A percentile compares a stretch with the other conserved stretches of the same genome.
These are phyloP conservation scores for Chaetomium cochliodes DNA, from an alignment of 495 filamentous ascomycete species.

Conservation along the genomic window DNA sequence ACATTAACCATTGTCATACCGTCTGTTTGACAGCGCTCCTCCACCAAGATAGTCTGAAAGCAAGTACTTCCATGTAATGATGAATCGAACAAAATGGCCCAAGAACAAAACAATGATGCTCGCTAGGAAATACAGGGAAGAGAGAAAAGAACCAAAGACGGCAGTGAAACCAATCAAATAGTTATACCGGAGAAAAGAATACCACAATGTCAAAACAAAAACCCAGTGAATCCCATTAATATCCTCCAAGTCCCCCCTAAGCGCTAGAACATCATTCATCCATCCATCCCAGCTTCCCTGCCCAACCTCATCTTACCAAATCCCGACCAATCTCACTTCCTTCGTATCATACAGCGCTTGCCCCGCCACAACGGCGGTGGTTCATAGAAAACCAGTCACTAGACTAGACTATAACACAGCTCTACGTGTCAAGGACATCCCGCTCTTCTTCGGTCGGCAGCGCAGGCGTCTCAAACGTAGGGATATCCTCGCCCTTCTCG, in stretches of 20 bases:
- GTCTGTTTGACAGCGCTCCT: neutral
- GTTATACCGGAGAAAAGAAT: neutral
- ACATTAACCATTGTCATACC: neutral
- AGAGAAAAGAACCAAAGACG: neutral
- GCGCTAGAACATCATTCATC: neutral
- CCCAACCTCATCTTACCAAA: neutral
- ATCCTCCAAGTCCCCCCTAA: neutral
- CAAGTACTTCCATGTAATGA: neutral
- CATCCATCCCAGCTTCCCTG: neutral
- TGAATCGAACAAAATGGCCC: neutral
- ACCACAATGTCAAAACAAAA: neutral
- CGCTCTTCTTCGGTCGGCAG: constrained; percentile 44
- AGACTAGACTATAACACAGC: constrained; percentile 11
- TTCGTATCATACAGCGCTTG: neutral
- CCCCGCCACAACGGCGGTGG: neutral
- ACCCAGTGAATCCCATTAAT: neutral
- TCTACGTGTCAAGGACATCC: constrained; percentile 43
- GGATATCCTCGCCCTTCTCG: constrained; percentile 49
- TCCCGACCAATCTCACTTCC: neutral
- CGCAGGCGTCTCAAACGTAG: constrained; percentile 37
- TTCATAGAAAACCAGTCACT: constrained; percentile 21
- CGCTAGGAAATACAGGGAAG: neutral
- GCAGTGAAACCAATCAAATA: neutral
- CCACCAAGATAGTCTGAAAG: neutral
- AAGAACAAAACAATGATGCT: neutral